These are phyloP conservation scores for Verticillium zaregamsianum DNA, from an alignment of 2,329 filamentous ascomycete species.

Conservation along the genomic window DNA sequence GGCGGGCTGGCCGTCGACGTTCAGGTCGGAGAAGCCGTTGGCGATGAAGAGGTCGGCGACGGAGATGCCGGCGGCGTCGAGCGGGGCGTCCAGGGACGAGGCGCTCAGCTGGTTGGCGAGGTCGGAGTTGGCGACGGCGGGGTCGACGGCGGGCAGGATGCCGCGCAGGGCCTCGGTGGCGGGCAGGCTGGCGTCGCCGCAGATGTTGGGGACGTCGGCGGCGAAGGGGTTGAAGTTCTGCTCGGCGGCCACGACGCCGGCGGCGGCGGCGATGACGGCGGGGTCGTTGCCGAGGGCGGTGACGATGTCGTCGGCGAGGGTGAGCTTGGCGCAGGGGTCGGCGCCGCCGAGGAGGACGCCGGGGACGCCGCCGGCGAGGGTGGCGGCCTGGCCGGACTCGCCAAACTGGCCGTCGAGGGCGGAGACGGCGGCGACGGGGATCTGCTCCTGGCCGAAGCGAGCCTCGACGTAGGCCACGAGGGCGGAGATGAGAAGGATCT, in stretches of 20 bases:
- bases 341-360: conserved; percentile 59
- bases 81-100: conserved; percentile 46
- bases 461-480: conserved; percentile 43
- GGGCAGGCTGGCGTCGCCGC: conserved; percentile 59
- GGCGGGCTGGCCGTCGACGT: conserved; percentile 33
- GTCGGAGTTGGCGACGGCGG: conserved; percentile 52
- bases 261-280: conserved; percentile 58
- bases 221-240: conserved; percentile 70
- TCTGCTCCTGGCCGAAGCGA: conserved; percentile 61
- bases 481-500: conserved; percentile 32
- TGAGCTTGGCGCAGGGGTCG: conserved; percentile 64
- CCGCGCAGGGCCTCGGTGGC: conserved; percentile 57
- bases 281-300: conserved; percentile 53
- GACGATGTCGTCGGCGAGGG: conserved; percentile 61
- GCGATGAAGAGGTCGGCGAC: conserved; percentile 60
- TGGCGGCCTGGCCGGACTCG: conserved; percentile 55
- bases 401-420: conserved; percentile 48
- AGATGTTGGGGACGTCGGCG: conserved; percentile 57
- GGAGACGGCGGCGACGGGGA: conserved; percentile 49
- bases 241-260: conserved; percentile 61
- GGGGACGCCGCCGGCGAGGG: conserved; percentile 59
- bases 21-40: conserved; percentile 62
- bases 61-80: conserved; percentile 57
- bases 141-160: conserved; percentile 64
- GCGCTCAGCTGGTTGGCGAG: conserved; percentile 57